Percentiles rank a stretch among this genome's conserved stretches.
These are phyloP conservation scores for Yamadazyma spencermartinsiae DNA, from an alignment of 1,139 yeast species.

Conservation along the genomic window DNA sequence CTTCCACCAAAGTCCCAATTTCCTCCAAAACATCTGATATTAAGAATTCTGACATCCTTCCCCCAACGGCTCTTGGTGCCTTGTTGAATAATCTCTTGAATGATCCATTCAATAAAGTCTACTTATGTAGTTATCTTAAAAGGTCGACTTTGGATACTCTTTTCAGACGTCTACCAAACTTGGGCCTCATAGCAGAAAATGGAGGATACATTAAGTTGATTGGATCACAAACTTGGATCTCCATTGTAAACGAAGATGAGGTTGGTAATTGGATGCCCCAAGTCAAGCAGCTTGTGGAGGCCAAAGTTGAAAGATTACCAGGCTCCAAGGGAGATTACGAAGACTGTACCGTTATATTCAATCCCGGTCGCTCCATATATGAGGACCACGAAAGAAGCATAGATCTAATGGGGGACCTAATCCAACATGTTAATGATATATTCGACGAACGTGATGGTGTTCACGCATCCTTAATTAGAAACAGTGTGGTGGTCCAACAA, in stretches of 20 bases:
- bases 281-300: constrained; percentile 57
- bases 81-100: constrained; percentile 50
- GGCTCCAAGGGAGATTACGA: constrained; percentile 73
- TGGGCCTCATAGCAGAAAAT: constrained; percentile 88
- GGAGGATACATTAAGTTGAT: constrained; percentile 73
- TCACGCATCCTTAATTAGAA: constrained; percentile 75
- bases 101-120: constrained; percentile 62
- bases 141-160: constrained; percentile 64
- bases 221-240: constrained; percentile 60
- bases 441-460: constrained; percentile 60
- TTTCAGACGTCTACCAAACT: constrained; percentile 63
- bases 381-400: constrained; percentile 70
- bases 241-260: constrained; percentile 56
- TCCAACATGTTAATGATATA: constrained; percentile 79
- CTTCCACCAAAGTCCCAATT: constrained; percentile 15
- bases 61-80: constrained; percentile 50
- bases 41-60: constrained; percentile 32
- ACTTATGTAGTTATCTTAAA: constrained; percentile 66
- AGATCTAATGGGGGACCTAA: constrained; percentile 77
- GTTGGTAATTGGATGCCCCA: constrained; percentile 61
- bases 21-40: constrained; percentile 18
- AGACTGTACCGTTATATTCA: constrained; percentile 74
- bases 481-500: constrained; percentile 68
- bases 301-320: constrained; percentile 77
- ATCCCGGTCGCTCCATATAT: constrained; percentile 57